A percentile compares a stretch with the other conserved stretches of the same genome.
Conservation (phyloP, 2,329 filamentous ascomycete genomes). For the Hypocreales sp. region DNA sequence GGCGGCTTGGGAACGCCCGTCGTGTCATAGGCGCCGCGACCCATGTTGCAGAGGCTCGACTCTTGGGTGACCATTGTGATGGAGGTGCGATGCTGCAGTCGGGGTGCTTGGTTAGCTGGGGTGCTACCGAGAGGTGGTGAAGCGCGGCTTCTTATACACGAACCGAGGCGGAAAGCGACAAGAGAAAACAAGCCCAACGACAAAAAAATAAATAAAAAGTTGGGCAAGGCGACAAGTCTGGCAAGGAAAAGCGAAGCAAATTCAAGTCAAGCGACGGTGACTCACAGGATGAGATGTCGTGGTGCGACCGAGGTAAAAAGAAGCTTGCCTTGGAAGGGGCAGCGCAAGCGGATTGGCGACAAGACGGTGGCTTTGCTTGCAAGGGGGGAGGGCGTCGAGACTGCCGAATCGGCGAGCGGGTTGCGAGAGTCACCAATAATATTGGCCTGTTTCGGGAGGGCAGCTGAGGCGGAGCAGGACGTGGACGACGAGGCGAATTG, state of each 20-base stretch:
- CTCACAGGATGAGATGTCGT: conserved; percentile 16
- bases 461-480: conserved; percentile 11
- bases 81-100: conserved; percentile 1
- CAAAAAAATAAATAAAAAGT: too few species aligned
- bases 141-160: conserved; percentile 1
- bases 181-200: too few species aligned
- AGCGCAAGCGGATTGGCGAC: conserved; percentile 2
- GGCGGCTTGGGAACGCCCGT: conserved; percentile 32
- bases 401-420: conserved; percentile 15
- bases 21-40: conserved; percentile 35
- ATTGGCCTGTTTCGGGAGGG: conserved; percentile 15
- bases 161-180: neutral
- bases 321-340: conserved; percentile 8
- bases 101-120: conserved; percentile 1
- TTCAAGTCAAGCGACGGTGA: conserved; percentile 15
- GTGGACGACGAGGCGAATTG: conserved; percentile 14
- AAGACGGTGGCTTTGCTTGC: conserved; percentile 6
- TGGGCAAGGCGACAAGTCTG: conserved; percentile 1
- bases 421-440: conserved; percentile 20
- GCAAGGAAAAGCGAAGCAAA: conserved; percentile 5
- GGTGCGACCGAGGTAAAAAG: conserved; percentile 11
- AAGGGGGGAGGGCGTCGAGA: conserved; percentile 8
- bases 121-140: neutral
- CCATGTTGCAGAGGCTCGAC: conserved; percentile 26
- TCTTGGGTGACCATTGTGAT: conserved; percentile 20